phyloP scores from a whole-genome alignment of 495 filamentous ascomycete species.

The Hapsidospora chrysogenum region DNA sequence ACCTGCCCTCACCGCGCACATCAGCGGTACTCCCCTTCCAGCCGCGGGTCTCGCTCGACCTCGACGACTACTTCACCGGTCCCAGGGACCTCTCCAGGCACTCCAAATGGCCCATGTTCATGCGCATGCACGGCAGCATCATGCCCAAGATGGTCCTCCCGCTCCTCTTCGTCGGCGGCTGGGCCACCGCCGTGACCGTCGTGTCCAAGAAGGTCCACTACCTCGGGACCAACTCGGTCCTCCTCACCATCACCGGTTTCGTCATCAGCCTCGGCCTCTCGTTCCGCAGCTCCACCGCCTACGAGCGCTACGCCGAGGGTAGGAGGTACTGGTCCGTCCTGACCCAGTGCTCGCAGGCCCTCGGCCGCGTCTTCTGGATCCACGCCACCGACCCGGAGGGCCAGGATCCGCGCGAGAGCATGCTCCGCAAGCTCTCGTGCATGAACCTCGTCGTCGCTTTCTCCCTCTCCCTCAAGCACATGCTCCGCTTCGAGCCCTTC shows the following conservation, averaged over 20 bases:
- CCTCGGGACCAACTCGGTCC: slow-evolving; percentile 47
- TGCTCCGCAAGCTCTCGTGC: slow-evolving; percentile 39
- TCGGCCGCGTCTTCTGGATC: slow-evolving; percentile 68
- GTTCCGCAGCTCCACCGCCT: slow-evolving; percentile 72
- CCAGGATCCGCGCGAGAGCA: slow-evolving; percentile 43
- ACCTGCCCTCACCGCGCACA: no score
- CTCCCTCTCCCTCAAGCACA: slow-evolving; percentile 62
- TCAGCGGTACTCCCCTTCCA: slow-evolving; percentile 27
- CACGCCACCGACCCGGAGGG: slow-evolving; percentile 51
- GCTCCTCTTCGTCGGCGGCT: slow-evolving; percentile 44
- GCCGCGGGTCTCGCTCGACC: slow-evolving; percentile 24
- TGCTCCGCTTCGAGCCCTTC: slow-evolving; percentile 77
- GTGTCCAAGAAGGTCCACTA: slow-evolving; percentile 35
- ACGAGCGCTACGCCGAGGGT: slow-evolving; percentile 66
- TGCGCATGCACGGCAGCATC: slow-evolving; percentile 69
- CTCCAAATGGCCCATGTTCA: slow-evolving; percentile 66
- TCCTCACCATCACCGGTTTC: slow-evolving; percentile 79
- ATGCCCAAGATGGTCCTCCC: slow-evolving; percentile 68
- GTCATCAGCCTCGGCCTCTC: slow-evolving; percentile 71
- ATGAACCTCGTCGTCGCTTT: slow-evolving; percentile 71
- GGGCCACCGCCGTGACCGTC: slow-evolving; percentile 52
- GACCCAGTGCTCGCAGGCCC: slow-evolving; percentile 51
- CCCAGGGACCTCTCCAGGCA: slow-evolving; percentile 59
- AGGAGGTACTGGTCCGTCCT: slow-evolving; percentile 64
- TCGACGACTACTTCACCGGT: slow-evolving; percentile 40